These are phyloP conservation scores for Pseudogymnoascus sp. DNA, from an alignment of 2,329 filamentous ascomycete species.

Conservation along the genomic window DNA sequence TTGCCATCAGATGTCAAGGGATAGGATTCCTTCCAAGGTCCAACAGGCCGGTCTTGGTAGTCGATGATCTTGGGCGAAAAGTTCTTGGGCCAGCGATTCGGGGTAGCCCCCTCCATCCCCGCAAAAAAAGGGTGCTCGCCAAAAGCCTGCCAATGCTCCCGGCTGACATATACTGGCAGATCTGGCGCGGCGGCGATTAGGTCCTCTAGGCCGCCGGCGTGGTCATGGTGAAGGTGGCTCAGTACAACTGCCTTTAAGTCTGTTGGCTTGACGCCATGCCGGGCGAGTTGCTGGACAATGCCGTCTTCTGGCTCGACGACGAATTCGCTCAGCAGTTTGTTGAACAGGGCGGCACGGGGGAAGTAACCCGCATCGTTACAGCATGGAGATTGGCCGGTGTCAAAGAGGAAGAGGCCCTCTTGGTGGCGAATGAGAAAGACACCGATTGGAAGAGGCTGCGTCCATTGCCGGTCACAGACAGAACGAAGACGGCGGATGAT, in stretches of 20 bases:
- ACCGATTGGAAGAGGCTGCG: slow-evolving; percentile 18
- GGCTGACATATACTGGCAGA: slow-evolving; percentile 23
- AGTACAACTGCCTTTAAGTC: slow-evolving; percentile 25
- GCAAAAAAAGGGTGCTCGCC: slow-evolving; percentile 23
- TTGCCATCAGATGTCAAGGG: slow-evolving; percentile 27
- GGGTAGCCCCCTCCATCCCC: slow-evolving; percentile 25
- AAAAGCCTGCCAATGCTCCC: slow-evolving; percentile 29
- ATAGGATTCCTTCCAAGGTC: slow-evolving; percentile 26
- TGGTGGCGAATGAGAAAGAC: slow-evolving; percentile 23
- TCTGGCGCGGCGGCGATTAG: slow-evolving; percentile 15
- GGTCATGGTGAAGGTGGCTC: slow-evolving; percentile 28
- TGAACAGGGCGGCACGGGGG: slow-evolving; percentile 17
- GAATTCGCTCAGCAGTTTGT: slow-evolving; percentile 11
- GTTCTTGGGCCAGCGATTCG: slow-evolving; percentile 28
- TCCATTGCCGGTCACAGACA: slow-evolving; percentile 14
- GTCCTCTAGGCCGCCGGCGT: slow-evolving; percentile 19
- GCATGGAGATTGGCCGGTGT: slow-evolving; percentile 23
- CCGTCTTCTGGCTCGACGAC: slow-evolving; percentile 12
- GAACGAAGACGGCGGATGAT: slow-evolving; percentile 14
- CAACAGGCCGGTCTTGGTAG: slow-evolving; percentile 21
- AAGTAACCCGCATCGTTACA: slow-evolving; percentile 22
- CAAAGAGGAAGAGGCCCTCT: slow-evolving; percentile 23
- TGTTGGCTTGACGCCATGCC: slow-evolving; percentile 21
- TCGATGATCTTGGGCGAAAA: slow-evolving; percentile 28
- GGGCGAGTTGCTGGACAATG: slow-evolving; percentile 12